Conservation (phyloP, 768 basidiomycete species). For the Tremella yokohamensis region DNA sequence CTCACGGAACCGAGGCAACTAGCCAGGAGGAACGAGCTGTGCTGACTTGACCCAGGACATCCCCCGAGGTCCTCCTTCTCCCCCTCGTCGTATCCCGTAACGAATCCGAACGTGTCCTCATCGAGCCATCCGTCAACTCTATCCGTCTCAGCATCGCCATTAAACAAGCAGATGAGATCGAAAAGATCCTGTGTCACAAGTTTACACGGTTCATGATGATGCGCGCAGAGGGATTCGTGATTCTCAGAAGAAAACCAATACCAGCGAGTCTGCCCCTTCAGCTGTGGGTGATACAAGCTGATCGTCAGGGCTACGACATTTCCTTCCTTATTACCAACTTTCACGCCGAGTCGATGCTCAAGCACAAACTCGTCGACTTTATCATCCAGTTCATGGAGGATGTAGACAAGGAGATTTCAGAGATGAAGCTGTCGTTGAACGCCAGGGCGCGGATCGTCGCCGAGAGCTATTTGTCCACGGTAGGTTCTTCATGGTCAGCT, state of each 20-base stretch:
- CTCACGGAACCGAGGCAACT: no score
- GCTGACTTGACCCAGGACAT: conserved; percentile 58
- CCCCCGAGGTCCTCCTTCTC: conserved; percentile 90
- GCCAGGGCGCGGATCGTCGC: conserved; percentile 95
- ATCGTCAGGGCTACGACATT: conserved; percentile 86
- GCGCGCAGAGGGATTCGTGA: conserved; percentile 93
- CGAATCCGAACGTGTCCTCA: conserved; percentile 92
- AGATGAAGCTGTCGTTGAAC: conserved; percentile 97
- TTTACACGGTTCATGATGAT: conserved; percentile 99
- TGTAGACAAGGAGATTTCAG: conserved; percentile 98
- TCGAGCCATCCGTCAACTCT: conserved; percentile 96
- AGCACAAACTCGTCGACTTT: conserved; percentile 99
- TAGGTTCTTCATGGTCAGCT: conserved; percentile 53
- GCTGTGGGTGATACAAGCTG: neutral
- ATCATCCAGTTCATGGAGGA: conserved; percentile 99
- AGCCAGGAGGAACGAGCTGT: no score
- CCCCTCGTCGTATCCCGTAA: conserved; percentile 92
- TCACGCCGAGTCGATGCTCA: conserved; percentile 96
- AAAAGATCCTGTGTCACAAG: conserved; percentile 92
- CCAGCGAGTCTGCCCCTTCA: conserved; percentile 56
- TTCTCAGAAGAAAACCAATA: conserved; percentile 90
- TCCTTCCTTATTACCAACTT: conserved; percentile 97
- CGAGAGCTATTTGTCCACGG: conserved; percentile 89
- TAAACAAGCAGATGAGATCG: conserved; percentile 99
- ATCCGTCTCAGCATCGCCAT: conserved; percentile 96